These are phyloP conservation scores for Verruconis gallopava DNA, from an alignment of 2,329 filamentous ascomycete genomes.

Conservation along the genomic window DNA sequence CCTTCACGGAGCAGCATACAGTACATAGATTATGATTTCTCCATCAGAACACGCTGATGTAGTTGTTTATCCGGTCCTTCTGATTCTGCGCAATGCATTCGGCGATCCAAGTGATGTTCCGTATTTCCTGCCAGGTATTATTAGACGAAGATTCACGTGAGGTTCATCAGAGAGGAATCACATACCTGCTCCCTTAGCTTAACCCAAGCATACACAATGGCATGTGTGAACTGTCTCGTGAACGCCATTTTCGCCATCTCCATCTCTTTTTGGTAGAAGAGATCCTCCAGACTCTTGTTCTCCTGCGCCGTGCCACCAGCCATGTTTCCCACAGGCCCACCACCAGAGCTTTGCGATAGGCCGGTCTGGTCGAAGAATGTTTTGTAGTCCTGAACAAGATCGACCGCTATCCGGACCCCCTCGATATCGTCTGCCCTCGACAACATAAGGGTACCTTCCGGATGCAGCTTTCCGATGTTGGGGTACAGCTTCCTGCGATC, in stretches of 20 bases:
- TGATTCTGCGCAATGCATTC: conserved; percentile 99
- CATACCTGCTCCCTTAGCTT: conserved; percentile 92
- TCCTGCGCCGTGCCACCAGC: conserved; percentile 65
- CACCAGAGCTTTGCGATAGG: conserved; percentile 55
- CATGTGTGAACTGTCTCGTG: conserved; percentile 88
- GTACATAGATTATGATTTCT: background rate
- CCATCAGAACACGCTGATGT: conserved; percentile 83
- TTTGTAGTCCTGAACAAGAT: conserved; percentile 89
- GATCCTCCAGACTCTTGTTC: conserved; percentile 82
- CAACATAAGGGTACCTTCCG: conserved; percentile 89
- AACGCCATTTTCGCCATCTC: conserved; percentile 92
- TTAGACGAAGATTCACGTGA: too few relatives aligned
- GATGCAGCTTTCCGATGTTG: conserved; percentile 78
- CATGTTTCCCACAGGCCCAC: conserved; percentile 70
- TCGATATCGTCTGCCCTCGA: conserved; percentile 91
- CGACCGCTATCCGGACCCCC: conserved; percentile 83
- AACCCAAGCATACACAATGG: conserved; percentile 95
- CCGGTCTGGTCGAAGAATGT: conserved; percentile 89
- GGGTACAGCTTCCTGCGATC: conserved; percentile 96
- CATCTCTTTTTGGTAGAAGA: conserved; percentile 99
- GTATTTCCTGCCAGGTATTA: conserved; percentile 76
- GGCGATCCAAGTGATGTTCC: conserved; percentile 98
- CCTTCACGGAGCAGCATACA: background rate
- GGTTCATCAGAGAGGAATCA: conserved; percentile 11
- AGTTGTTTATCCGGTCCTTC: conserved; percentile 97